Base-by-base conservation (phyloP, 106 monocot genomes). In the Acorus calamus region DNA sequence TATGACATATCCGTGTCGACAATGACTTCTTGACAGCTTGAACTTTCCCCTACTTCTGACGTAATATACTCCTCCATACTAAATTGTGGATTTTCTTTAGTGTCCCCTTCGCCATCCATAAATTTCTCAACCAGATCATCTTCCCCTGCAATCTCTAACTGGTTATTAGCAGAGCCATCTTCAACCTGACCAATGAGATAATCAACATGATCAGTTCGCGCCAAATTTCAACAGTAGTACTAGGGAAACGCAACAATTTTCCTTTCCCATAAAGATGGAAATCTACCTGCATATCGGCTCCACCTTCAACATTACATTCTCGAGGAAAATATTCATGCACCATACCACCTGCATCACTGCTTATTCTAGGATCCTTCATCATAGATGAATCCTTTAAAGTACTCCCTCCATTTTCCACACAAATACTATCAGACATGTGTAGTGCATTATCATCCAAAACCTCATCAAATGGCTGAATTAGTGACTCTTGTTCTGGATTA, bases 31-130 rank as follows among this genome's bases (percentile, higher is more conserved):
- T 76, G 80, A 51, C 77, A 47, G 45, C 51, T 59, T 69, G 68
- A 69, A 77, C 69, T 81, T 64, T 87, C 81, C 49, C 69, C 86
- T 10, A 78, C 57, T 8, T 82, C 68, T 52, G 83, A 93, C 3
- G 76, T 59, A 69, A 65, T 69, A 73, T 73, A 52, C 57, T 73
- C 80, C 9, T 50, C 49, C 6, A 62, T 28, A 28, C 1, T 28
- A 28, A 28, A 28, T 28, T 28, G 28, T 28, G 28, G 28, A 28
- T 28, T 28, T 28, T 28, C 28, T 28, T 28, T 53, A 55, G 57
- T 53, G 13, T 61, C 62, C 14, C 66, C 64, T 49, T 70, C 54
- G 0, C 53, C 44, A 9, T 72, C 54, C 49, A 69, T 50, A 7
- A 46, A 11, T 57, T 65, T 52, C 49, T 62, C 56, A 0, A n/a